Percentiles rank a stretch among this genome's conserved stretches.
phyloP scores from a whole-genome alignment of 1,139 yeast species.

The Williopsis jadinii region DNA sequence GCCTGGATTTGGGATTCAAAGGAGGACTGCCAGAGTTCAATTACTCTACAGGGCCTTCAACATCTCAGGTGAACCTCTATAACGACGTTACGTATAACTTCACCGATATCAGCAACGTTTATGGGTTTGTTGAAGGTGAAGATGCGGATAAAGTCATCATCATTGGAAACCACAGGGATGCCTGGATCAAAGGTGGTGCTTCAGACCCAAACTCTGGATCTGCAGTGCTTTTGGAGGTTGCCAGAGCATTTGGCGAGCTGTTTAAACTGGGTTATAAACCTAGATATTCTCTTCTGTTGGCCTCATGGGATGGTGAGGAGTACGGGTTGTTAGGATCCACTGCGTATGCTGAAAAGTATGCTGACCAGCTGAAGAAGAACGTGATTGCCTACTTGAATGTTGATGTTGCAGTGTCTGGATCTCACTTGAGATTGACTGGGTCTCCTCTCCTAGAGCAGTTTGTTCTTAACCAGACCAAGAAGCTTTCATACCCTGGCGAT shows the following conservation, averaged over 20 bases:
- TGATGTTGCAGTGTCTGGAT: constrained; percentile 56
- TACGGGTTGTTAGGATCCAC: constrained; percentile 63
- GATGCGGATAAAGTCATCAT: constrained; percentile 44
- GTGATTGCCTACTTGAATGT: constrained; percentile 56
- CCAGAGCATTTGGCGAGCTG: constrained; percentile 47
- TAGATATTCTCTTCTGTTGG: constrained; percentile 49
- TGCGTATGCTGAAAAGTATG: constrained; percentile 57
- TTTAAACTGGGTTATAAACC: constrained; percentile 52
- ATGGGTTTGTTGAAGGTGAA: constrained; percentile 50
- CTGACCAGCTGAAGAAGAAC: constrained; percentile 34
- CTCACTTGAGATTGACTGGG: constrained; percentile 35
- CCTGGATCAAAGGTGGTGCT: constrained; percentile 71
- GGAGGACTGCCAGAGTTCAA: constrained; percentile 39
- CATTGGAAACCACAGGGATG: constrained; percentile 65
- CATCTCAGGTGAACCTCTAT: constrained; percentile 40
- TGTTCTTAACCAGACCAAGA: constrained; percentile 32
- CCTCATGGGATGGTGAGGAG: constrained; percentile 75
- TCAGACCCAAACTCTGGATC: constrained; percentile 69
- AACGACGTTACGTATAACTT: constrained; percentile 51
- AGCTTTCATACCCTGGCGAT: constrained; percentile 41
- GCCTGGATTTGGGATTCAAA: constrained; percentile 30
- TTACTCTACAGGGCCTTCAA: constrained; percentile 60
- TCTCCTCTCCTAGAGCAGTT: constrained; percentile 47
- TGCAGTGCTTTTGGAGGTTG: constrained; percentile 51
- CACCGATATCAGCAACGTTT: constrained; percentile 52